These are phyloP conservation scores for Maudiozyma turicensis DNA, from an alignment of 805 yeast genomes.

Conservation along the genomic window DNA sequence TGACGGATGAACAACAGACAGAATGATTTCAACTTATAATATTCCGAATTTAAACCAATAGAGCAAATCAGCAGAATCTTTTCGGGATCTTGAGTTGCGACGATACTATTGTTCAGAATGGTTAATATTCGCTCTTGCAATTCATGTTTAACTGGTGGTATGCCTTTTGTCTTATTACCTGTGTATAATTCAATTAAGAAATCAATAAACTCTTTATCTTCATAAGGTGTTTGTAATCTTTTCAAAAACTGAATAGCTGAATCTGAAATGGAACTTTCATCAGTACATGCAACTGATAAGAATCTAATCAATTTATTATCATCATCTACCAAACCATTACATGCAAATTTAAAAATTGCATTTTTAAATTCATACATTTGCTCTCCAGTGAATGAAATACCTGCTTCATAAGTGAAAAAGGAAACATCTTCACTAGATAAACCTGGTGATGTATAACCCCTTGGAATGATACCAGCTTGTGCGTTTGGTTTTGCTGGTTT, in stretches of 20 bases:
- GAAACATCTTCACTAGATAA: conserved; percentile 44
- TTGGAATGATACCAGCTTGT: conserved; percentile 31
- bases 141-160: conserved; percentile 44
- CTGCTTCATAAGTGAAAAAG: conserved; percentile 62
- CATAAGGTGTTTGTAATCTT: conserved; percentile 43
- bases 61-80: conserved; percentile 42
- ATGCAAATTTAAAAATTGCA: conserved; percentile 29
- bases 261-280: conserved; percentile 45
- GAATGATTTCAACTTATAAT: conserved; percentile 44
- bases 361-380: conserved; percentile 36
- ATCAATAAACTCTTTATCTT: conserved; percentile 37
- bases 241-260: conserved; percentile 42
- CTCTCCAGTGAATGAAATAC: conserved; percentile 44
- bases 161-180: conserved; percentile 35
- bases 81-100: conserved; percentile 35
- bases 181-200: conserved; percentile 38
- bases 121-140: conserved; percentile 49
- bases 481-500: conserved; percentile 35
- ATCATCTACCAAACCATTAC: conserved; percentile 33
- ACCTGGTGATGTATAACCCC: conserved; percentile 51
- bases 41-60: conserved; percentile 47
- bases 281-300: conserved; percentile 54
- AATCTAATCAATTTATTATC: conserved; percentile 36
- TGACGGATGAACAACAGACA: conserved; percentile 59
- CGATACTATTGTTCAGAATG: conserved; percentile 41